Evolutionary conservation across 805 yeast species (phyloP).

Genomic region (Sugiyamaella chiloensis): DNA sequence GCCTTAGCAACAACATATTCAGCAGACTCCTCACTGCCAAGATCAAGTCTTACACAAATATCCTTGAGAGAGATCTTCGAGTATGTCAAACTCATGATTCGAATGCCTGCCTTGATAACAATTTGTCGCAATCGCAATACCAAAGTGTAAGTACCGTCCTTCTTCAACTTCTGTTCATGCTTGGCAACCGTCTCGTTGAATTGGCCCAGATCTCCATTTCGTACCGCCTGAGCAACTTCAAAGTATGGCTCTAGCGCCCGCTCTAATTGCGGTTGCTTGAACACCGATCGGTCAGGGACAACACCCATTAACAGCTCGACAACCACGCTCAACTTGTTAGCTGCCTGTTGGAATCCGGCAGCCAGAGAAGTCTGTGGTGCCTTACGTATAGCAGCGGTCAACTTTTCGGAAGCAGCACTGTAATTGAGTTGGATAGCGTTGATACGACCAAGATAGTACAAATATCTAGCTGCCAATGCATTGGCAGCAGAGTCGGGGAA

Average conservation of each 20-base stretch:
- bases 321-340: slow-evolving; percentile 81
- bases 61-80: slow-evolving; percentile 88
- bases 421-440: slow-evolving; percentile 90
- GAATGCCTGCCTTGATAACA: slow-evolving; percentile 95
- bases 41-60: slow-evolving; percentile 84
- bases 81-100: slow-evolving; percentile 88
- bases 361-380: slow-evolving; percentile 89
- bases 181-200: slow-evolving; percentile 68
- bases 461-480: slow-evolving; percentile 87
- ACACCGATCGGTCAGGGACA: slow-evolving; percentile 82
- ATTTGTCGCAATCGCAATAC: slow-evolving; percentile 90
- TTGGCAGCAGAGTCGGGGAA: slow-evolving; percentile 87
- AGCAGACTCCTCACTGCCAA: slow-evolving; percentile 92
- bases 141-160: slow-evolving; percentile 78
- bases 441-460: slow-evolving; percentile 86
- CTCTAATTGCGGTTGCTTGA: slow-evolving; percentile 61
- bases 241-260: slow-evolving; percentile 74
- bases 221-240: slow-evolving; percentile 85
- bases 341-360: slow-evolving; percentile 82
- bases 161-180: slow-evolving; percentile 58
- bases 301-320: slow-evolving; percentile 96
- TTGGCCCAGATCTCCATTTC: slow-evolving; percentile 80
- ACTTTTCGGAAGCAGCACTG: slow-evolving; percentile 83
- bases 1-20: slow-evolving; percentile 97
- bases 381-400: slow-evolving; percentile 92